Evolutionary conservation across 2,329 filamentous ascomycete genomes (phyloP), one percentile per base, ranked within the genome.

Genomic region (Nemania sp.): DNA sequence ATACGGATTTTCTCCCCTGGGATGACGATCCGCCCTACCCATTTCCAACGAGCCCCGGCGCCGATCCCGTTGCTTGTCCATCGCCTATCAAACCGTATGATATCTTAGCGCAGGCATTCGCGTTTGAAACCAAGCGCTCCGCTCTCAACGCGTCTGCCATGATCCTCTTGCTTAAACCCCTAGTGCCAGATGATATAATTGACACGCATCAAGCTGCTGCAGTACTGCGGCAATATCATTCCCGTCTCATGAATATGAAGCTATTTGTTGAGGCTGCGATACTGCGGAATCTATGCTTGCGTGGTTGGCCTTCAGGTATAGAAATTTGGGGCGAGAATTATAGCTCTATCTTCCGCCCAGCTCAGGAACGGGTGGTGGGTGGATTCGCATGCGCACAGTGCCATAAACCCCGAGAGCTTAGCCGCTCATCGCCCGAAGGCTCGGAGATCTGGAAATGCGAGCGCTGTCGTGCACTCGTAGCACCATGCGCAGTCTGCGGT

Each of bases 81-180:
- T 65, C 72, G 0, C 79, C 82, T 0, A 75, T 86, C 1, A 75
- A 86, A 41, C 83, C 84, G 0, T 80, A 81, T 46, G 70, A 75
- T 0, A 71, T 86, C 7, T 69, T 86, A 6, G 70, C 74, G 11
- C 76, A 80, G 4, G 77, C 81, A 0, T 71, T 87, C 1, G 71
- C 75, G 5, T 86, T 83, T 52, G 83, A 86, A 63, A 75, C 75
- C 5, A 76, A 74, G 41, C 78, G 76, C 1, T 84, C 81, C 0
- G 77, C 81, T 1, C 72, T 86, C 20, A 81, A 83, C 56, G 82
- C 83, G 0, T 79, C 83, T 0, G 80, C 81, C 23, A 86, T 87
- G 61, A 67, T 86, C 5, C 75, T 87, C 3, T 75, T 86, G 0
- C 72, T 87, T 0, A 77, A 77, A 33, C 82, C 83, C 0, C 75